Percentiles rank a stretch among this genome's conserved stretches.
These are phyloP conservation scores for Pseudogymnoascus sp. DNA, from an alignment of 2,329 filamentous ascomycete genomes.

Conservation along the genomic window DNA sequence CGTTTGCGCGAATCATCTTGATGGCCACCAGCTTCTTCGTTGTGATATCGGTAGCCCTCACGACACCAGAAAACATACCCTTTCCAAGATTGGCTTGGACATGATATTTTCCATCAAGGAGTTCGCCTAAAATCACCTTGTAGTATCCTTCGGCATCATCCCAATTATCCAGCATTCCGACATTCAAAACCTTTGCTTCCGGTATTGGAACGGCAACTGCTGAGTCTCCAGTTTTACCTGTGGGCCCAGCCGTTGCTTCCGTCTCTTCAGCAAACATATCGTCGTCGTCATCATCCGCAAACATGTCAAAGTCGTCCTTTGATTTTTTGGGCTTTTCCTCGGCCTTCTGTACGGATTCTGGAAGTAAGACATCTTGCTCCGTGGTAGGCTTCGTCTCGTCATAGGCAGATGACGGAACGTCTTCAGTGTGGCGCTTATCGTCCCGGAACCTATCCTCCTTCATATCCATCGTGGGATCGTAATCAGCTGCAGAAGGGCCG, in stretches of 20 bases:
- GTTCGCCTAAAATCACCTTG: constrained; percentile 84
- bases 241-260: constrained; percentile 31
- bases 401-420: constrained; percentile 47
- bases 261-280: constrained; percentile 55
- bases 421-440: constrained; percentile 54
- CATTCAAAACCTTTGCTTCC: constrained; percentile 51
- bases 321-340: constrained; percentile 34
- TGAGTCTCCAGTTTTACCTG: constrained; percentile 36
- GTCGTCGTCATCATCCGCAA: constrained; percentile 71
- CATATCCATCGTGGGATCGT: constrained; percentile 85
- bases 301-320: constrained; percentile 76
- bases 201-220: constrained; percentile 39
- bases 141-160: constrained; percentile 96
- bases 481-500: constrained; percentile 85
- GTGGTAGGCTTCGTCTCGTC: constrained; percentile 49
- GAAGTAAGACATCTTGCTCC: constrained; percentile 44
- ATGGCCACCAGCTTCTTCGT: constrained; percentile 77
- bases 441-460: constrained; percentile 70
- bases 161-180: constrained; percentile 82
- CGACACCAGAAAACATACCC: constrained; percentile 96
- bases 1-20: constrained; percentile 97
- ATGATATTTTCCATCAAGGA: constrained; percentile 83
- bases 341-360: constrained; percentile 26
- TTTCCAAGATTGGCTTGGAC: constrained; percentile 81
- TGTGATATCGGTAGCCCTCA: constrained; percentile 71